A percentile compares a stretch with the other conserved stretches of the same genome.
These are phyloP conservation scores for Schrenkiella parvula DNA, from an alignment of 345 rosid genomes.

Conservation along the genomic window DNA sequence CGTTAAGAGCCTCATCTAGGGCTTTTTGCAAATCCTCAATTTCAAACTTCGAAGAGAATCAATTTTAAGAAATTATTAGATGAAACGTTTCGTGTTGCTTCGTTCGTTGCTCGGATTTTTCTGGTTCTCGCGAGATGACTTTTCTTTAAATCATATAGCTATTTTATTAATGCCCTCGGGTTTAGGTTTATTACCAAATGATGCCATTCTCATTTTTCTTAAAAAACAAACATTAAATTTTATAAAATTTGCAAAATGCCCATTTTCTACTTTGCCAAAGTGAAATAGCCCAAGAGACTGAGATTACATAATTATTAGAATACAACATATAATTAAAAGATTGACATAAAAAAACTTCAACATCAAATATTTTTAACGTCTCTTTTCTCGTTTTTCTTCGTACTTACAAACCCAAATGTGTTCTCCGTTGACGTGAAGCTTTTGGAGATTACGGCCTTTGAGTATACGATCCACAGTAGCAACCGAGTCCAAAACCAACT, in stretches of 20 bases:
- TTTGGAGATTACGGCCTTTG: neutral
- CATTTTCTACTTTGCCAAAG: neutral
- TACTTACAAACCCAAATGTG: slow-evolving; percentile 38
- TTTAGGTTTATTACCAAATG: neutral
- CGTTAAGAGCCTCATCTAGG: too few relatives aligned
- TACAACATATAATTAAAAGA: too few relatives aligned
- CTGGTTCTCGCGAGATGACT: neutral
- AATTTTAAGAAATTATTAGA: too few relatives aligned
- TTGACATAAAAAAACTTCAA: too few relatives aligned
- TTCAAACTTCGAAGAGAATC: too few relatives aligned
- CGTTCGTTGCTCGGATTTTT: neutral
- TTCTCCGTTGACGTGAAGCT: slow-evolving; percentile 7
- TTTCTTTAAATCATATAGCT: neutral
- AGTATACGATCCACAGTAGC: slow-evolving; percentile 16
- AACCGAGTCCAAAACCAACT: slow-evolving; percentile 12
- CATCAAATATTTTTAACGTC: neutral
- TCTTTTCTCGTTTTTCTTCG: neutral
- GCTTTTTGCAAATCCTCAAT: too few relatives aligned
- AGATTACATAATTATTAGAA: too few relatives aligned
- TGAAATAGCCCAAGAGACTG: too few relatives aligned
- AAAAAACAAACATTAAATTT: too few relatives aligned
- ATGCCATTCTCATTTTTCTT: neutral
- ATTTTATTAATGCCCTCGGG: neutral
- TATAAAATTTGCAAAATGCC: neutral
- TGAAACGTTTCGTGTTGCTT: neutral